Evolutionary conservation across 495 filamentous ascomycete genomes (phyloP).

Genomic region (Penicillium cinerascens): DNA sequence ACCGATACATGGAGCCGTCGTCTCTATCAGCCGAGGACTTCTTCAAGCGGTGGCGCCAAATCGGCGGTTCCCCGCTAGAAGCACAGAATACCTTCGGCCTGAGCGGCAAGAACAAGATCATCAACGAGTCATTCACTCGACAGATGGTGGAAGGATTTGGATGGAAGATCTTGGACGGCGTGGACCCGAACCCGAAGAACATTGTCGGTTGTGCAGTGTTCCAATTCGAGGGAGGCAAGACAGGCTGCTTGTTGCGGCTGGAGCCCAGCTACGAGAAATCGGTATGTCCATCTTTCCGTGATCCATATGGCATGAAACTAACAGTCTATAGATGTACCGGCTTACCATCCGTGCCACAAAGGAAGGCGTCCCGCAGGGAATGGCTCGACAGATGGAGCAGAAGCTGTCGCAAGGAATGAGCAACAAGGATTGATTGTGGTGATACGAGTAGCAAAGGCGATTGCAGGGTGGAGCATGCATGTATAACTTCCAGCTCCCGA

Average conservation of each 20-base stretch:
- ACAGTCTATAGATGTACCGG: conserved; percentile 73
- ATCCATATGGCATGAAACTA: background rate
- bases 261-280: conserved; percentile 92
- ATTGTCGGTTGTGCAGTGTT: conserved; percentile 93
- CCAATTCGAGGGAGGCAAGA: conserved; percentile 80
- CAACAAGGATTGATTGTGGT: background rate
- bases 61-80: conserved; percentile 83
- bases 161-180: conserved; percentile 79
- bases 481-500: conserved; percentile 22
- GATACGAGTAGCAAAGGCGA: conserved; percentile 14
- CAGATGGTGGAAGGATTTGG: conserved; percentile 72
- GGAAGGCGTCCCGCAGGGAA: conserved; percentile 73
- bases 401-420: conserved; percentile 56
- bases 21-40: conserved; percentile 84
- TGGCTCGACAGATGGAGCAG: conserved; percentile 86
- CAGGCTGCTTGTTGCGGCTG: conserved; percentile 85
- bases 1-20: conserved; percentile 95
- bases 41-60: conserved; percentile 98
- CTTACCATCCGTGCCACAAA: conserved; percentile 93
- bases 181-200: conserved; percentile 89
- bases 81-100: conserved; percentile 77
- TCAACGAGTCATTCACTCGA: conserved; percentile 55
- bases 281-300: conserved; percentile 44
- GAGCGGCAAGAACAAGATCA: conserved; percentile 47
- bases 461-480: conserved; percentile 13